Evolutionary conservation across 1,284 basidiomycete genomes (phyloP).

Genomic region (Schizophyllum commune): DNA sequence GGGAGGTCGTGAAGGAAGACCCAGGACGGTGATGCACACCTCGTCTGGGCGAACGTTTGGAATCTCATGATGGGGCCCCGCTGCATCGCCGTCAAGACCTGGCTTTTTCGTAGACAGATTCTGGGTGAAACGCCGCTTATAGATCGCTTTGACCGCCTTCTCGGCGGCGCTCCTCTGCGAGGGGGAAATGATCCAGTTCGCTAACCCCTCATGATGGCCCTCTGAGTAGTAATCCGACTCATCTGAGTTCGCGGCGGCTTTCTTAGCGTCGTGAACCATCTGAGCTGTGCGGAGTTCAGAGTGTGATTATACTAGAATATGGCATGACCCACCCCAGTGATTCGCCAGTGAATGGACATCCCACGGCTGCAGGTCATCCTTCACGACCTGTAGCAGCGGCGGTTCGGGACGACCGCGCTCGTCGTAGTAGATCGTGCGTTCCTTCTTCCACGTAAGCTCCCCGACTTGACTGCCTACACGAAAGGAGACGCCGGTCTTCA

Average conservation of each 20-base stretch:
- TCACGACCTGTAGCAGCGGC: neutral
- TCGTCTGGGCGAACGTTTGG: conserved; percentile 3
- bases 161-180: neutral
- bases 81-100: neutral
- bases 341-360: neutral
- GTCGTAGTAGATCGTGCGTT: neutral
- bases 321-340: neutral
- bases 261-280: neutral
- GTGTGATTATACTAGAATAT: too few relatives aligned
- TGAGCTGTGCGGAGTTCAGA: neutral
- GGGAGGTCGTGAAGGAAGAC: neutral
- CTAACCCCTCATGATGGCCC: neutral
- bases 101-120: neutral
- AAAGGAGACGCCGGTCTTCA: conserved; percentile 2
- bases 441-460: conserved; percentile 6
- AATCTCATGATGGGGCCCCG: neutral
- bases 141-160: neutral
- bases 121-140: neutral
- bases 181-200: neutral
- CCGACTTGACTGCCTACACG: conserved; percentile 8
- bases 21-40: conserved; percentile 6
- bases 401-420: neutral
- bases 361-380: conserved; percentile 3
- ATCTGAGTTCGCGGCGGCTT: neutral
- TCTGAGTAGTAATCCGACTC: neutral